Percentiles rank a stretch among this genome's conserved stretches.
Conservation (phyloP, 2,329 filamentous ascomycete species). For the Tolypocladium guangdongense region DNA sequence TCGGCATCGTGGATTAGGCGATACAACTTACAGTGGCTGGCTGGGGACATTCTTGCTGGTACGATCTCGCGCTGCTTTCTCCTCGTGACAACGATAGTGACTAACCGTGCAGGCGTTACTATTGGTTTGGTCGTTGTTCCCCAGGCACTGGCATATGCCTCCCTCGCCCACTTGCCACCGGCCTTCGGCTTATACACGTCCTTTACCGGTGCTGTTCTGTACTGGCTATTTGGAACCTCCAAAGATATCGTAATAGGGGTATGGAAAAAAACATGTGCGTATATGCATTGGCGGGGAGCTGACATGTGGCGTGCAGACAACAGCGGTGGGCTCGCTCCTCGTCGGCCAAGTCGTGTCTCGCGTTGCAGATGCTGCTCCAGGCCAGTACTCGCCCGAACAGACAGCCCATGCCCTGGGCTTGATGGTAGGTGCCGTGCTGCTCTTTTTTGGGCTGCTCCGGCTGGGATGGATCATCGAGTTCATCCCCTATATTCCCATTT, state of each 20-base stretch:
- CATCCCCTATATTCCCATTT: slow-evolving; percentile 38
- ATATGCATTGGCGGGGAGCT: neutral
- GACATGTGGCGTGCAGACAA: slow-evolving; percentile 33
- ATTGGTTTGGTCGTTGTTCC: slow-evolving; percentile 63
- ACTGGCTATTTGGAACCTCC: slow-evolving; percentile 77
- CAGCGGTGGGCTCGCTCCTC: slow-evolving; percentile 39
- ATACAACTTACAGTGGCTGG: slow-evolving; percentile 64
- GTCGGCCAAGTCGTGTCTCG: slow-evolving; percentile 34
- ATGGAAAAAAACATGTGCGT: neutral
- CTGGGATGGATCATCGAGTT: slow-evolving; percentile 40
- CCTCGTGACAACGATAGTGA: neutral
- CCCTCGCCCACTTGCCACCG: slow-evolving; percentile 54
- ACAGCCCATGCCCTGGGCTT: slow-evolving; percentile 34
- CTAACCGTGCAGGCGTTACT: slow-evolving; percentile 17
- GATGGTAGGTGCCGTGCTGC: slow-evolving; percentile 31
- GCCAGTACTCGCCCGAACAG: slow-evolving; percentile 23
- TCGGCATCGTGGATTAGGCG: slow-evolving; percentile 57
- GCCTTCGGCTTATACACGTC: slow-evolving; percentile 73
- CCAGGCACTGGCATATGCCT: slow-evolving; percentile 71
- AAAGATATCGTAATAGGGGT: slow-evolving; percentile 75
- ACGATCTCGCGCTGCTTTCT: slow-evolving; percentile 10
- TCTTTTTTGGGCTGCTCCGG: slow-evolving; percentile 34
- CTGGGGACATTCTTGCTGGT: slow-evolving; percentile 64
- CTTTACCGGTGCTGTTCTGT: slow-evolving; percentile 69
- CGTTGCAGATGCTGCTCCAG: slow-evolving; percentile 22